These are phyloP conservation scores for Mrakia blollopis DNA, from an alignment of 768 basidiomycete species.

Conservation along the genomic window DNA sequence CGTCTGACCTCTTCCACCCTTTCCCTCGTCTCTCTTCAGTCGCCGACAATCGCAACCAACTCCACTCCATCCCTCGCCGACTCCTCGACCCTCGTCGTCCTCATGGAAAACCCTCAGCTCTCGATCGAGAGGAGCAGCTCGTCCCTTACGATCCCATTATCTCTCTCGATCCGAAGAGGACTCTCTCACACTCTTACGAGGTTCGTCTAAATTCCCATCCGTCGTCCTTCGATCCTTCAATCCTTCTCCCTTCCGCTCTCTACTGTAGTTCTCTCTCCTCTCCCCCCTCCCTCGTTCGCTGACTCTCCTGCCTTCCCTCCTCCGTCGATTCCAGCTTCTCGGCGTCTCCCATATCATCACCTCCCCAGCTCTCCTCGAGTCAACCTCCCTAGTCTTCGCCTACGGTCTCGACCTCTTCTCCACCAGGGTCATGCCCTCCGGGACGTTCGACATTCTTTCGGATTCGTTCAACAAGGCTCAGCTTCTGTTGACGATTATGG, in stretches of 20 bases:
- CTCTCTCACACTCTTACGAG: constrained; percentile 57
- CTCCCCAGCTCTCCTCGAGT: constrained; percentile 80
- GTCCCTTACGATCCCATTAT: constrained; percentile 77
- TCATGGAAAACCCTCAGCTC: constrained; percentile 62
- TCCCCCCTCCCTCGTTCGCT: neutral
- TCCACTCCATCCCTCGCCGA: constrained; percentile 67
- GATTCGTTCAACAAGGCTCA: constrained; percentile 92
- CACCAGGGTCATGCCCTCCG: constrained; percentile 76
- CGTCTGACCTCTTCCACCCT: neutral
- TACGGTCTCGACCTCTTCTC: constrained; percentile 86
- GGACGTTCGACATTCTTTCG: constrained; percentile 85
- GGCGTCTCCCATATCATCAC: constrained; percentile 66
- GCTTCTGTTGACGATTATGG: constrained; percentile 73
- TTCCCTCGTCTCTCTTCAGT: constrained; percentile 50
- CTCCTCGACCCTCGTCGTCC: constrained; percentile 80
- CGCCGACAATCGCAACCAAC: constrained; percentile 65
- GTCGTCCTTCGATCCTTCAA: no score
- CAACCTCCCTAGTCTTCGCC: constrained; percentile 80
- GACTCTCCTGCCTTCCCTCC: neutral
- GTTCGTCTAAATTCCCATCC: constrained; percentile 43
- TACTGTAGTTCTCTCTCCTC: neutral
- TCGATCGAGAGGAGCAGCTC: constrained; percentile 80
- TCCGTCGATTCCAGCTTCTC: constrained; percentile 52
- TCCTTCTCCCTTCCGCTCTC: neutral
- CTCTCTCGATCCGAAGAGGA: constrained; percentile 59